phyloP scores from a whole-genome alignment of 495 filamentous ascomycete genomes.

The Penicillium herquei region DNA sequence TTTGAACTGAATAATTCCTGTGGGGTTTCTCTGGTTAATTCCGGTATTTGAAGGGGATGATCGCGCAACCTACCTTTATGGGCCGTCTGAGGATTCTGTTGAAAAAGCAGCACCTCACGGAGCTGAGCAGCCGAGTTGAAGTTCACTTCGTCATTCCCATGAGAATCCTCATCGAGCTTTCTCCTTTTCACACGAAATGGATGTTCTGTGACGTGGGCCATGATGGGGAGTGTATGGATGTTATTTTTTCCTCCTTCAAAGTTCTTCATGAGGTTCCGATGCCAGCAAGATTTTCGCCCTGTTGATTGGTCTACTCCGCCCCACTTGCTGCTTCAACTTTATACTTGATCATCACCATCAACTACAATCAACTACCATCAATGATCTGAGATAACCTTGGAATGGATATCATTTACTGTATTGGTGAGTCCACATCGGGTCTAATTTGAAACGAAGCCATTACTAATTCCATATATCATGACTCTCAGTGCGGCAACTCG shows the following conservation, averaged over 20 bases:
- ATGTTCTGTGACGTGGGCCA: constrained; percentile 29
- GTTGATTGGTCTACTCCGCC: constrained; percentile 20
- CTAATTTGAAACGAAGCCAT: too few relatives aligned
- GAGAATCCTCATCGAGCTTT: constrained; percentile 33
- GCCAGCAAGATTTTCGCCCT: constrained; percentile 22
- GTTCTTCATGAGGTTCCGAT: constrained; percentile 24
- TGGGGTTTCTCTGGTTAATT: neutral
- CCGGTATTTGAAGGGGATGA: neutral
- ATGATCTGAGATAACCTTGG: too few relatives aligned
- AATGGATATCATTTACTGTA: too few relatives aligned
- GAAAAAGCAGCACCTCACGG: constrained; percentile 60
- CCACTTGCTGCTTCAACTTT: constrained; percentile 8
- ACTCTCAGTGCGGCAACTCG: too few relatives aligned
- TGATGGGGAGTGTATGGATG: constrained; percentile 13
- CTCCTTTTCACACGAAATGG: constrained; percentile 40
- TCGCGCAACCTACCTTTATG: constrained; percentile 58
- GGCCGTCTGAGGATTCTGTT: constrained; percentile 57
- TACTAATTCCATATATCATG: too few relatives aligned
- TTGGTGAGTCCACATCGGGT: too few relatives aligned
- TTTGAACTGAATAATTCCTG: constrained; percentile 76
- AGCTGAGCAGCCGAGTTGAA: constrained; percentile 57
- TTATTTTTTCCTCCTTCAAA: constrained; percentile 26
- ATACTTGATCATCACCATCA: neutral
- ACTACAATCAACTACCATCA: too few relatives aligned
- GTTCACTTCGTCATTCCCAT: constrained; percentile 42